Conservation (phyloP, 306 rosid genomes). For the Cicer cuneatum region DNA sequence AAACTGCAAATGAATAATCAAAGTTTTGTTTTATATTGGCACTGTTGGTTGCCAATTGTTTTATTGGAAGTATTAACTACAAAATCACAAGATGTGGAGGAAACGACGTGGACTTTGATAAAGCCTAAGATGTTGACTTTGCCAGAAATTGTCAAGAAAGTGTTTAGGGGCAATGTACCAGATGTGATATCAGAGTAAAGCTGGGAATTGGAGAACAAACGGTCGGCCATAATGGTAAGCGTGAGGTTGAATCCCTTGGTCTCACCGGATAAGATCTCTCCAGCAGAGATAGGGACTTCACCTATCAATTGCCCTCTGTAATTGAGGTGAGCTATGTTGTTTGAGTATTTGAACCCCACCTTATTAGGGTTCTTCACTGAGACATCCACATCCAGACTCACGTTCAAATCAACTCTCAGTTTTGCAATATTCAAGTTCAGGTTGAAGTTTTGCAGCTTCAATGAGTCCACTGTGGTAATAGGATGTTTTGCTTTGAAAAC, state of each 20-base stretch:
- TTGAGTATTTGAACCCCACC: slow-evolving; percentile 63
- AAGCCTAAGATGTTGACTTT: slow-evolving; percentile 62
- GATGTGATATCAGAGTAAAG: slow-evolving; percentile 59
- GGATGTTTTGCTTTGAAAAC: slow-evolving; percentile 83
- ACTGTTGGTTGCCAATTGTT: slow-evolving; percentile 54
- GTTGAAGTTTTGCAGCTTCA: slow-evolving; percentile 53
- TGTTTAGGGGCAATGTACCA: slow-evolving; percentile 67
- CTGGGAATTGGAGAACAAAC: slow-evolving; percentile 56
- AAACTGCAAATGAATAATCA: slow-evolving; percentile 32
- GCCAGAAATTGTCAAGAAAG: slow-evolving; percentile 57
- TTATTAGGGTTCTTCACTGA: slow-evolving; percentile 71
- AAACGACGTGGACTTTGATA: slow-evolving; percentile 58
- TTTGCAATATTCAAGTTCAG: slow-evolving; percentile 47
- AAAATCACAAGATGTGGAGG: slow-evolving; percentile 72
- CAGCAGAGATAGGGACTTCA: slow-evolving; percentile 59
- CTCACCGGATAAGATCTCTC: slow-evolving; percentile 54
- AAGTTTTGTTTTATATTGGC: slow-evolving; percentile 66
- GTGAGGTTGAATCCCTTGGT: slow-evolving; percentile 61
- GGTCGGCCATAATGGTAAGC: slow-evolving; percentile 76
- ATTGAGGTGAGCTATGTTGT: slow-evolving; percentile 65
- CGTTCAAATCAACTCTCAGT: slow-evolving; percentile 54
- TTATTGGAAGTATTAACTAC: slow-evolving; percentile 44
- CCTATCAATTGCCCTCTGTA: slow-evolving; percentile 76
- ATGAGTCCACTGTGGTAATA: slow-evolving; percentile 44
- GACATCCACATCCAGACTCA: slow-evolving; percentile 55